Evolutionary conservation across 495 filamentous ascomycete genomes (phyloP).

Genomic region (Stereocaulon alpinum): DNA sequence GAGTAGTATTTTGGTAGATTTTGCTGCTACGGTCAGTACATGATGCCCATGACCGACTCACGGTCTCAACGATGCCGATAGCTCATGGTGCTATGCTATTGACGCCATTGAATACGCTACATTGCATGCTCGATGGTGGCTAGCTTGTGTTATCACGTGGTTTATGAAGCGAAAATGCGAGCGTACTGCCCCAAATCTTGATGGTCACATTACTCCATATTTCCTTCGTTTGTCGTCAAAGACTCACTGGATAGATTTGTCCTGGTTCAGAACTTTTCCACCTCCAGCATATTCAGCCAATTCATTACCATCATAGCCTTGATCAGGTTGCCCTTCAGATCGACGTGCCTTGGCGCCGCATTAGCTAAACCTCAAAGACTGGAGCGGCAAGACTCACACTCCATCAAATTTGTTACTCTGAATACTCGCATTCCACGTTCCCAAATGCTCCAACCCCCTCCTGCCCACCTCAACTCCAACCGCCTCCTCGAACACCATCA

Average conservation of each 20-base stretch:
- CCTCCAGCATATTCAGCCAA: constrained; percentile 34
- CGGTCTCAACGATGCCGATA: background rate
- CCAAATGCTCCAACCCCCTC: constrained; percentile 39
- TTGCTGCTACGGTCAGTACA: background rate
- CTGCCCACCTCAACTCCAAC: constrained; percentile 30
- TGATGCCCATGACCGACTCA: background rate
- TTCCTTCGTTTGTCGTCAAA: background rate
- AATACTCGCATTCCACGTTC: constrained; percentile 46
- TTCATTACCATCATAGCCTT: constrained; percentile 50
- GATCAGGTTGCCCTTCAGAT: constrained; percentile 41
- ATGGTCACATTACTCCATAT: background rate
- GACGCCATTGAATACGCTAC: no score
- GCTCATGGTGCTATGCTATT: background rate
- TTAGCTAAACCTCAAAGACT: constrained; percentile 2
- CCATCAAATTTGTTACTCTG: constrained; percentile 44
- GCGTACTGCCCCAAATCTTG: no score
- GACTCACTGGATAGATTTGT: background rate
- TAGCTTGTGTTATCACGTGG: no score
- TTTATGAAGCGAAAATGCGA: no score
- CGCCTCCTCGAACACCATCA: constrained; percentile 39
- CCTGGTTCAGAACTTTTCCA: constrained; percentile 17
- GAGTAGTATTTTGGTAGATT: background rate
- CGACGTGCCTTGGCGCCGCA: constrained; percentile 30
- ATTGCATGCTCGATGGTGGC: no score
- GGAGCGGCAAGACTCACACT: constrained; percentile 26